Evolutionary conservation across 2,329 filamentous ascomycete genomes (phyloP), one percentile per base, ranked within the genome.

Genomic region (Calonectria pseudoturangicola): DNA sequence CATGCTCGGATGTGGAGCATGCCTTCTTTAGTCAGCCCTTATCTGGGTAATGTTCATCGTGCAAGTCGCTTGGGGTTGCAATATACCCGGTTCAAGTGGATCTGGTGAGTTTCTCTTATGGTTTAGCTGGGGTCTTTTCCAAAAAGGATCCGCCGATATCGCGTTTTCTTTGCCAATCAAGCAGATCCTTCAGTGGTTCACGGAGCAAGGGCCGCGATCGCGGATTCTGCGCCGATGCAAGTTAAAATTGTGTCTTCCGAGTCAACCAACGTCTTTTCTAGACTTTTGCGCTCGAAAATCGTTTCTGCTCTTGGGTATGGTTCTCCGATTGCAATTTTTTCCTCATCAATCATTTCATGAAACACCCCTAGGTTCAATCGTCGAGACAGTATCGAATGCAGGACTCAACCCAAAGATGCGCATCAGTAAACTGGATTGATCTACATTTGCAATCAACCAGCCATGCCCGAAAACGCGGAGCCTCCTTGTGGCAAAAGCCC

Each of bases 171-270:
- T 63, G 41, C 58, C 41, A 47, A 47, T 47, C 27, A 63, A 33
- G 39, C 39, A 30, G 3, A n/a, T n/a, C 41, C 41, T 12, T 33
- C 45, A 27, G 25, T 63, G 15, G 39, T 33, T 21, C 3, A 47
- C 58, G 58, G 41, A 47, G 54, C 54, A 60, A 36, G n/a, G 33
- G 36, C 54, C 54, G 54, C 30, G 54, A 6, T 60, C 36, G 21
- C 54, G 54, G 54, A 47, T 47, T 47, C 58, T 63, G 28, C 58
- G 18, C 58, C 58, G 58, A 63, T 63, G 58, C 58, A 60, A 41
- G 39, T 9, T n/a, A 30, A 30, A 43, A 47, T 63, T 41, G 9
- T 30, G 21, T 60, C 25, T 21, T 47, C 33, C 18, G 8, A 33
- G 6, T 27, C 39, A 63, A 43, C 41, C 28, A 27, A n/a, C 25